Percentiles rank a stretch among this genome's conserved stretches.
Evolutionary conservation across 2,329 filamentous ascomycete genomes (phyloP).

Genomic region (Pseudopyrenochaeta lycopersici): DNA sequence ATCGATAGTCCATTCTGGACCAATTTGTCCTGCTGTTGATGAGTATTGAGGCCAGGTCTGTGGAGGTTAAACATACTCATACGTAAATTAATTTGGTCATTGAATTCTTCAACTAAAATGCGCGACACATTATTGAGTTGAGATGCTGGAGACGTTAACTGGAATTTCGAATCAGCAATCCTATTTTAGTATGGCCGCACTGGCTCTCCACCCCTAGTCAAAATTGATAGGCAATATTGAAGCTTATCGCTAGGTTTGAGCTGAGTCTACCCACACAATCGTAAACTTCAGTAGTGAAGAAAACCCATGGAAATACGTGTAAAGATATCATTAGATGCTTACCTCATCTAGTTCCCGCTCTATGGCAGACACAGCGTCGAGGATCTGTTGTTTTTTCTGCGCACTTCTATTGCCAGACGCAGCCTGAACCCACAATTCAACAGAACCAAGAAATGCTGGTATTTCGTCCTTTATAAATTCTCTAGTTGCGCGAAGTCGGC

Average conservation of each 20-base stretch:
- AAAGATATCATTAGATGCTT: conserved; percentile 11
- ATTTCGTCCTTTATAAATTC: conserved; percentile 55
- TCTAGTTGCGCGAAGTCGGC: conserved; percentile 48
- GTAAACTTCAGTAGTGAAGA: not conserved
- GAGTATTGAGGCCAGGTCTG: conserved; percentile 3
- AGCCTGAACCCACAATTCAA: conserved; percentile 57
- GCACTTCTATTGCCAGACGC: conserved; percentile 50
- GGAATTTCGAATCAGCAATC: conserved; percentile 13
- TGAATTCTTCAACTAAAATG: conserved; percentile 14
- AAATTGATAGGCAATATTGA: not conserved
- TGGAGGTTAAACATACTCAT: conserved; percentile 17
- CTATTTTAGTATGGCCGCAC: not conserved
- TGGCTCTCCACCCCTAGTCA: not conserved
- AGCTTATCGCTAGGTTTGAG: not conserved
- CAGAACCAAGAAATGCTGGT: conserved; percentile 52
- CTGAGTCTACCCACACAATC: not conserved
- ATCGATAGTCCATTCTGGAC: conserved; percentile 35
- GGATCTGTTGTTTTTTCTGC: conserved; percentile 49
- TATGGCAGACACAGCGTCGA: conserved; percentile 43
- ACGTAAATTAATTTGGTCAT: conserved; percentile 7
- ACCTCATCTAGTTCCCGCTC: conserved; percentile 46
- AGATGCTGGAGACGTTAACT: conserved; percentile 30
- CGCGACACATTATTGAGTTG: conserved; percentile 13
- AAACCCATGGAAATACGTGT: not conserved
- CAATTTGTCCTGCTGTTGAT: conserved; percentile 16